Percentiles rank a stretch among this genome's conserved stretches.
Evolutionary conservation across 140 eudicot species (phyloP).

Genomic region (Bidens hawaiensis): DNA sequence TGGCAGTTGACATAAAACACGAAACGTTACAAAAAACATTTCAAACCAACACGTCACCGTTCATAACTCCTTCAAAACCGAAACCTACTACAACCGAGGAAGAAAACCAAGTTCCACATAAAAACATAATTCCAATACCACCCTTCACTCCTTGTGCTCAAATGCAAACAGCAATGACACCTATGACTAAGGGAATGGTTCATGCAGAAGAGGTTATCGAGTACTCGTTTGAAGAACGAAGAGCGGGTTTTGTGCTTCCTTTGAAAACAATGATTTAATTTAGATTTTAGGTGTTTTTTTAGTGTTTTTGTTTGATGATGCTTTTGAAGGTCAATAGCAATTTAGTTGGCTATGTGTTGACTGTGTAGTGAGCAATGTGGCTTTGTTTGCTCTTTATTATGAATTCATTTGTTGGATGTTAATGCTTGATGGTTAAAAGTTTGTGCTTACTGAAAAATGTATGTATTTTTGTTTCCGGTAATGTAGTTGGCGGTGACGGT

Average conservation of each 20-base stretch:
- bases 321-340: conserved; percentile 30
- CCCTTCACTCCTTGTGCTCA: conserved; percentile 55
- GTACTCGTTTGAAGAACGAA: conserved; percentile 82
- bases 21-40: conserved; percentile 35
- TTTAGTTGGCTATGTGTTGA: conserved; percentile 26
- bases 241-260: conserved; percentile 86
- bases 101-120: conserved; percentile 66
- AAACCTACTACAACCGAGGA: conserved; percentile 41
- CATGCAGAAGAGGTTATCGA: conserved; percentile 57
- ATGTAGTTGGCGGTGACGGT: too few relatives aligned
- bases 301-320: too few relatives aligned
- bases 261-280: conserved; percentile 31
- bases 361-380: conserved; percentile 11
- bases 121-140: conserved; percentile 32
- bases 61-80: conserved; percentile 54
- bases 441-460: background rate
- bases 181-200: conserved; percentile 32
- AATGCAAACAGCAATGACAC: conserved; percentile 67
- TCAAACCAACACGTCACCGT: conserved; percentile 27
- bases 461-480: background rate
- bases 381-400: conserved; percentile 11
- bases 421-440: background rate
- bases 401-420: background rate
- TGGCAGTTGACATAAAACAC: conserved; percentile 42
- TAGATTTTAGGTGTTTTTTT: conserved; percentile 23